Percentiles rank a stretch among this genome's conserved stretches.
phyloP scores from a whole-genome alignment of 2,329 filamentous ascomycete genomes.

The Xylariaceae sp. region DNA sequence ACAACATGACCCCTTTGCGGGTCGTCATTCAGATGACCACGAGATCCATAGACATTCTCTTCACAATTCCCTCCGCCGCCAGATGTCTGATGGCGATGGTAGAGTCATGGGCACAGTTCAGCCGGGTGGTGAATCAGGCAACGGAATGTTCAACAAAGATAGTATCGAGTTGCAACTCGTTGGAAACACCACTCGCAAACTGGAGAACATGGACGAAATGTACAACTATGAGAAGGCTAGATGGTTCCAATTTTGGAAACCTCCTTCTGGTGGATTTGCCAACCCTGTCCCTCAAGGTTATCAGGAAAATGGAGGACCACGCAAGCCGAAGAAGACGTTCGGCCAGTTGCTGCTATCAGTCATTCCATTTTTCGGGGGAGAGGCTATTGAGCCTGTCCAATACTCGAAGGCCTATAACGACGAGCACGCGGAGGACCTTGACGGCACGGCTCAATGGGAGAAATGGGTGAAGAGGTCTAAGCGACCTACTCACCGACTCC shows the following conservation, averaged over 20 bases:
- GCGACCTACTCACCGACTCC: slow-evolving; percentile 76
- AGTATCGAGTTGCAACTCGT: slow-evolving; percentile 31
- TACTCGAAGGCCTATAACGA: slow-evolving; percentile 62
- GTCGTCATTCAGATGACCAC: slow-evolving; percentile 29
- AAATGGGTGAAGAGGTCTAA: slow-evolving; percentile 77
- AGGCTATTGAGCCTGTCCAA: slow-evolving; percentile 39
- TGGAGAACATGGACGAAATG: slow-evolving; percentile 46
- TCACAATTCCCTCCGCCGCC: slow-evolving; percentile 19
- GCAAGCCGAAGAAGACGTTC: slow-evolving; percentile 43
- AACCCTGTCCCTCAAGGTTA: slow-evolving; percentile 56
- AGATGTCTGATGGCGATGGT: slow-evolving; percentile 21
- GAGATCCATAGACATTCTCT: slow-evolving; percentile 30
- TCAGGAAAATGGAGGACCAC: slow-evolving; percentile 41
- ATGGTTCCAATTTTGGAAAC: slow-evolving; percentile 63
- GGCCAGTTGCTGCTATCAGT: slow-evolving; percentile 46
- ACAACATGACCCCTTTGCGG: slow-evolving; percentile 21
- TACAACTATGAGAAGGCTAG: slow-evolving; percentile 40
- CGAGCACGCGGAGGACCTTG: slow-evolving; percentile 51
- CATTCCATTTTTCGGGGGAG: slow-evolving; percentile 46
- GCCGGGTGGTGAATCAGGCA: slow-evolving; percentile 34
- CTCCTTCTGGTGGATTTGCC: slow-evolving; percentile 54
- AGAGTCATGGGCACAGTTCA: slow-evolving; percentile 28
- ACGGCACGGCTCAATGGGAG: slow-evolving; percentile 68
- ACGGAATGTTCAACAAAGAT: slow-evolving; percentile 32
- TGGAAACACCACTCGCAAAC: slow-evolving; percentile 50